Base-by-base conservation (phyloP, 1,284 basidiomycete species). In the Cryptococcus amylolentus region DNA sequence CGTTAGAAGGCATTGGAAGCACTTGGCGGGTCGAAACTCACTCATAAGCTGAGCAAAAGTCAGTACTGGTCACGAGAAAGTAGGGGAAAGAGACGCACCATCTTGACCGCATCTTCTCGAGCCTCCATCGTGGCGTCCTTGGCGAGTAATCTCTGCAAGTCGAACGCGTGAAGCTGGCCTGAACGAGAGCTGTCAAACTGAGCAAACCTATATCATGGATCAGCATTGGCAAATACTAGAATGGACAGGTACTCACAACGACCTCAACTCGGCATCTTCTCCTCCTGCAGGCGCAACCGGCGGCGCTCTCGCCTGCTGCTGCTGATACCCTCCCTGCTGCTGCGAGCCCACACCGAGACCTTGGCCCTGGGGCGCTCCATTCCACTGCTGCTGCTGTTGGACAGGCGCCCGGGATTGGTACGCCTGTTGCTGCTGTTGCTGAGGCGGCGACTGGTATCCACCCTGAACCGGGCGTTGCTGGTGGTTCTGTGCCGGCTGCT, bases 91-190 rank as follows among this genome's bases (percentile, higher is more conserved):
- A 14, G 45, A 63, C 72, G 59, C 58, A 75, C 70, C 75, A 77
- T 77, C 67, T 77, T 77, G 51, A 77, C 75, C 45, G 71, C 72
- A 62, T 77, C 75, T 60, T 77, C 75, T 45, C 73, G 63, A 39
- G 75, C 70, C 49, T 73, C 71, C 60, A 77, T 74, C 46, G 68
- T 68, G 16, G 66, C 65, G 57, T 77, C 73, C 58, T 75, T 72
- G 5, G 70, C 70, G 40, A 77, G 61, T 45, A 77, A 60, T 49
- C 62, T 62, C 59, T 71, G 67, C 31, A 77, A 66, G 49, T 77
- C 73, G 46, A 64, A 68, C 39, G 67, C 64, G 51, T 57, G 67
- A 28, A 77, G 65, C 58, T 73, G 71, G 43, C 75, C 73, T 1
- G 67, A 60, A 13, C 67, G 64, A 31, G 67, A 58, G 27, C 57